Percentiles rank a stretch among this genome's conserved stretches.
Evolutionary conservation across 106 monocot genomes (phyloP).

Genomic region (Phalaenopsis aphrodite): DNA sequence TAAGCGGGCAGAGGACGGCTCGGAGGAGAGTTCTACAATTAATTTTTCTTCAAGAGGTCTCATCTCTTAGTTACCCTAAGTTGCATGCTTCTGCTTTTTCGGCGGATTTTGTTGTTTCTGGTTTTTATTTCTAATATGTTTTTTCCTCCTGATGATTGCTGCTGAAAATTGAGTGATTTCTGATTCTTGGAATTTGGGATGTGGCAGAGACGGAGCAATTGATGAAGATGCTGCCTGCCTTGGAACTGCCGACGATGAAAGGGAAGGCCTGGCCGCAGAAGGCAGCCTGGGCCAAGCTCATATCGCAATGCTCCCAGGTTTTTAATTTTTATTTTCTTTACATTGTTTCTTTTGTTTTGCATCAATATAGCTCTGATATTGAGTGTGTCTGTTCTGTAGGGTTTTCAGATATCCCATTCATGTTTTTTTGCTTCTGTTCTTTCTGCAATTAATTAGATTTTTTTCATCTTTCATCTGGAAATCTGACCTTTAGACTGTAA

Average conservation of each 20-base stretch:
- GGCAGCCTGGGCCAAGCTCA: constrained; percentile 4
- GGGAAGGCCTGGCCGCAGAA: constrained; percentile 5
- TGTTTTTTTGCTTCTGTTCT: background rate
- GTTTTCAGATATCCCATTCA: background rate
- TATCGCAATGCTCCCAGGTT: constrained; percentile 9
- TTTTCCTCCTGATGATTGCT: background rate
- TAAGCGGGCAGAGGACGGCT: background rate
- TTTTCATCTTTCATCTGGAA: background rate
- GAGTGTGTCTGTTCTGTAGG: background rate
- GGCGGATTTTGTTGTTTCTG: background rate
- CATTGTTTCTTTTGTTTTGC: background rate
- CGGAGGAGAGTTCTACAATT: constrained; percentile 1
- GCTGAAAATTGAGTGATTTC: background rate
- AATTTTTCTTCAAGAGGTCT: background rate
- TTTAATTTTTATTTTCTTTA: background rate
- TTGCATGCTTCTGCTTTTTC: background rate
- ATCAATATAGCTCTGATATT: background rate
- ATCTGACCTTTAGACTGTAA: background rate
- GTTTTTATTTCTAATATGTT: background rate
- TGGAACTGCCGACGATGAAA: constrained; percentile 2
- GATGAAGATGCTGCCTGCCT: background rate
- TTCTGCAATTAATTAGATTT: background rate
- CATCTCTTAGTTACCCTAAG: no score
- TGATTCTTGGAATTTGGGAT: background rate
- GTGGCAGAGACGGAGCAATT: constrained; percentile 1